These are phyloP conservation scores for Ceratobasidium sp. DNA, from an alignment of 1,284 basidiomycete genomes.

Conservation along the genomic window DNA sequence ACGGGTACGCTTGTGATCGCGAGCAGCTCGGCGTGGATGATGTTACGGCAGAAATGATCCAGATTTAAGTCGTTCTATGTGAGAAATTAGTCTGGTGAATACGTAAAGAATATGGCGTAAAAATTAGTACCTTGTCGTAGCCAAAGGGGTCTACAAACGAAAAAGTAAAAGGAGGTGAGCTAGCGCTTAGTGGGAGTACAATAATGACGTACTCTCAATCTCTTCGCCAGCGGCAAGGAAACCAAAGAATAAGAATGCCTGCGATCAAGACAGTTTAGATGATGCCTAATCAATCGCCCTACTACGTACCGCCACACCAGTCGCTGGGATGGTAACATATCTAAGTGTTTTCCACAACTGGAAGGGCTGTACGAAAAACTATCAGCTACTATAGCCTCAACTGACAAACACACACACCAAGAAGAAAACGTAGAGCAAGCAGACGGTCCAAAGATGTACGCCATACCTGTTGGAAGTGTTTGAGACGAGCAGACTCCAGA, in stretches of 20 bases:
- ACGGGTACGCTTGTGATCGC: slow-evolving; percentile 56
- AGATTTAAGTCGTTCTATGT: slow-evolving; percentile 49
- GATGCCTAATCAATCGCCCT: too few species aligned
- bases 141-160: slow-evolving; percentile 35
- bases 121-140: slow-evolving; percentile 54
- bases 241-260: slow-evolving; percentile 58
- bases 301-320: slow-evolving; percentile 47
- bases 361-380: slow-evolving; percentile 68
- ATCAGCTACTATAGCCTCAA: too few species aligned
- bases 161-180: too few species aligned
- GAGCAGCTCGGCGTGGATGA: slow-evolving; percentile 57
- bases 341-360: slow-evolving; percentile 72
- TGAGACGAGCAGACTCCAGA: too few species aligned
- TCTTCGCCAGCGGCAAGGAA: slow-evolving; percentile 55
- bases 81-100: too few species aligned
- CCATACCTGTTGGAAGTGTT: slow-evolving; percentile 71
- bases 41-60: slow-evolving; percentile 56
- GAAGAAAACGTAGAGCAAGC: slow-evolving; percentile 65
- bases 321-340: slow-evolving; percentile 76
- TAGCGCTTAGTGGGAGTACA: too few species aligned
- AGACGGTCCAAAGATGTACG: slow-evolving; percentile 74
- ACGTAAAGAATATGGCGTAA: too few species aligned
- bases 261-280: slow-evolving; percentile 45
- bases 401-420: slow-evolving; percentile 61
- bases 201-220: slow-evolving; percentile 44